Evolutionary conservation across 306 rosid species (phyloP), one percentile per base, ranked within the genome.

Genomic region (Glycine tomentella): DNA sequence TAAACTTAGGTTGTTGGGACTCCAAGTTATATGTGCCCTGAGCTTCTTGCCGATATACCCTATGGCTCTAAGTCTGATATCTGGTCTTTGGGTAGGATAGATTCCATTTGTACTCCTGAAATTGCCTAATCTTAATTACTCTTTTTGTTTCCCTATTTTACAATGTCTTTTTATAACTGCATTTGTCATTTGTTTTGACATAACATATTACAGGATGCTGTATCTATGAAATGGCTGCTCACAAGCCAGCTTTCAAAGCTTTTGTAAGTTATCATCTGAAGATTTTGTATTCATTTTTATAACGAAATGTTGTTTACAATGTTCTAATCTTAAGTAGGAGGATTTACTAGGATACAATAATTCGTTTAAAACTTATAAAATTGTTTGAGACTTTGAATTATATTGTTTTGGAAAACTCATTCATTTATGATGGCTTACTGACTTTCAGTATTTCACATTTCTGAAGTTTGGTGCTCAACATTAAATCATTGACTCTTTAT

Each of bases 31-130:
- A 95, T 95, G 99, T 95, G 99, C 69, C 99, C 99, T 0, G 99
- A 95, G 81, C 98, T 95, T 88, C 99, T 95, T 73, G 99, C 99
- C 34, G 99, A 95, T 84, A 93, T 95, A 86, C 99, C 99, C 36
- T 95, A 95, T 62, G 99, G 98, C 75, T 92, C 98, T 15, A 95
- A 95, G 90, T 95, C 99, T 38, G 99, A 95, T 80, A 95, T 95
- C 81, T 95, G 99, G 99, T 95, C 99, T 55, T 86, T 95, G 70
- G 99, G 99, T 95, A 87, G 40, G 91, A 73, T 45, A 53, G 3
- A 55, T 45, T 81, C 75, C 55, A 34, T 17, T 81, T 77, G 16
- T 56, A 36, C 72, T 77, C 67, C 48, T 63, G 64, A 55, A 20
- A 80, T 74, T 71, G 2, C 38, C 57, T 42, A 52, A 25, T 25